Evolutionary conservation across 2,329 filamentous ascomycete species (phyloP), one percentile per base, ranked within the genome.

Genomic region (Shiraia bambusicola): DNA sequence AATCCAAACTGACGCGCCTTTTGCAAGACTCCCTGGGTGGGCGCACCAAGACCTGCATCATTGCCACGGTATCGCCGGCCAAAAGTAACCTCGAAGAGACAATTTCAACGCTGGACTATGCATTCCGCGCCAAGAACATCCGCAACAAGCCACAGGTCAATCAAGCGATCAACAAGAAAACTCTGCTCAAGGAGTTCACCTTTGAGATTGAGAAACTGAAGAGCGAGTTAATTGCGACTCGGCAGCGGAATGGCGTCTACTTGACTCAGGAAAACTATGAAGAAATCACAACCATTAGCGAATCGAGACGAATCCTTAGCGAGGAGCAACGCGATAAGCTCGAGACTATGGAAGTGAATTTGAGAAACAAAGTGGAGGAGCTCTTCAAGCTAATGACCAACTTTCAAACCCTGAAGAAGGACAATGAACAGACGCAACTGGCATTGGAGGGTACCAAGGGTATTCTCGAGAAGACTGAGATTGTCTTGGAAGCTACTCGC

Each of bases 41-140:
- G 3, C 83, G 87, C 37, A 98, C 94, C 1, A 98, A 98, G 66
- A 98, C 93, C 0, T 98, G 93, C 73, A 98, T 98, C 54, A 97
- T 98, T 61, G 93, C 93, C 5, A 98, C 93, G 0, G 80, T 98
- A 28, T 97, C 93, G 2, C 91, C 93, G 1, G 89, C 91, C 6
- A 94, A 93, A 69, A 91, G 86, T 69, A 98, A 97, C 58, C 76
- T 98, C 1, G 93, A 98, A 63, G 93, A 98, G 69, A 98, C 94
- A 0, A 97, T 98, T 46, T 97, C 93, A 0, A 98, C 94, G 0
- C 78, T 98, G 2, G 93, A 98, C 67, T 98, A 98, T 64, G 94
- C 93, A 9, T 97, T 97, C 72, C 82, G 93, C 33, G 93, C 93
- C 12, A 98, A 98, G 75, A 97, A 98, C 56, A 98, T 98, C 59